Evolutionary conservation across 306 rosid species (phyloP), one percentile per base, ranked within the genome.

Genomic region (Citrullus colocynthis): DNA sequence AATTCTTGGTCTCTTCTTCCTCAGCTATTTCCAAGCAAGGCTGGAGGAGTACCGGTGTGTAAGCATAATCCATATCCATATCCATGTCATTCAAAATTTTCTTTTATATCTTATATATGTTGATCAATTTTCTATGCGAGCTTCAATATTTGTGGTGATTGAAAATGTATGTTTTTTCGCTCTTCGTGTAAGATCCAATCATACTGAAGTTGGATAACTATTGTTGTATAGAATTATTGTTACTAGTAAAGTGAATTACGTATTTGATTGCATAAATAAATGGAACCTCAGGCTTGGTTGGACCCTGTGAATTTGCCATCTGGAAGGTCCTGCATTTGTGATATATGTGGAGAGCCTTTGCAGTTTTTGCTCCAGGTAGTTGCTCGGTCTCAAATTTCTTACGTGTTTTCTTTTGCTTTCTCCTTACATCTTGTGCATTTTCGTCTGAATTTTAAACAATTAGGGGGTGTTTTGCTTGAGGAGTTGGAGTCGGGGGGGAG

Each of bases 31-130:
- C 96, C 95, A 60, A 92, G 95, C 86, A 94, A 92, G 87, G 96
- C 95, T 75, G 97, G 98, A 59, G 96, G 98, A 28, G 82, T 86
- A 66, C 98, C 97, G 44, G 97, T 94, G 86, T 34, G 80, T 78
- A 59, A n/a, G 74, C 44, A 24, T 66, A 11, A 1, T 67, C 34
- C 20, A 42, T 21, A 24, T 69, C 7, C 48, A 32, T 32, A 32
- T 24, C 60, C 45, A 0, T 48, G 11, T 48, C 54, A 48, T 63
- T 81, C 55, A 4, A 56, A 56, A 34, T 66, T 73, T 15, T 48
- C 32, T 71, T 0, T 55, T 15, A 32, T 44, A 45, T 62, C 1
- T 24, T 70, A 11, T 71, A 48, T 2, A 1, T 67, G 28, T 21
- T 45, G 4, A 24, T 78, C 6, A 20, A 16, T 16, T 62, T 65